phyloP scores from a whole-genome alignment of 2,329 filamentous ascomycete genomes.

The Chrysosporium queenslandicum region DNA sequence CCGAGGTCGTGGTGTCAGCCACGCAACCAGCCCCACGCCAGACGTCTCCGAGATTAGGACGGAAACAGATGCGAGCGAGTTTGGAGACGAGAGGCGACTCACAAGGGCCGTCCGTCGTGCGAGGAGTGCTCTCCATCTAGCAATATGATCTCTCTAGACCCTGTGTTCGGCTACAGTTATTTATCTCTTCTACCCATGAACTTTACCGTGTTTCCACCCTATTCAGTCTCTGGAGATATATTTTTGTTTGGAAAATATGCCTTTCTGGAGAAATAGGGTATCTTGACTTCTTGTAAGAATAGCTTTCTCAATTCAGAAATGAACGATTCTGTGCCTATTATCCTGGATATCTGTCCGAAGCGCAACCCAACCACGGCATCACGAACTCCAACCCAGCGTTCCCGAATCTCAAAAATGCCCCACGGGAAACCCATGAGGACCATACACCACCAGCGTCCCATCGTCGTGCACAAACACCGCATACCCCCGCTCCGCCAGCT shows the following conservation, averaged over 20 bases:
- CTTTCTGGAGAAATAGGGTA: too few relatives aligned
- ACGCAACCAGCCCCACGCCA: slow-evolving; percentile 27
- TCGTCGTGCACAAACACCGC: not conserved
- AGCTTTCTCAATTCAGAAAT: too few relatives aligned
- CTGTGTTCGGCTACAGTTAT: not conserved
- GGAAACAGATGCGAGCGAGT: slow-evolving; percentile 32
- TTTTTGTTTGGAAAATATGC: too few relatives aligned
- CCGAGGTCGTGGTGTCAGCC: slow-evolving; percentile 27
- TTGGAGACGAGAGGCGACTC: slow-evolving; percentile 27
- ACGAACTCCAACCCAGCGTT: too few relatives aligned
- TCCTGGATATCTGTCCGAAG: too few relatives aligned
- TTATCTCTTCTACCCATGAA: not conserved
- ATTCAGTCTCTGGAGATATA: not conserved
- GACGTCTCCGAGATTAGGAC: slow-evolving; percentile 31
- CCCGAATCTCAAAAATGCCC: too few relatives aligned
- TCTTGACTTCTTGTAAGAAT: too few relatives aligned
- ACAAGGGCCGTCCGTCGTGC: slow-evolving; percentile 29
- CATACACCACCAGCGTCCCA: too few relatives aligned
- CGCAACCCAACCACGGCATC: too few relatives aligned
- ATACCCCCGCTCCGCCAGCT: not conserved
- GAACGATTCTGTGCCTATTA: too few relatives aligned
- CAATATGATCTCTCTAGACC: not conserved
- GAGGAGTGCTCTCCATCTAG: slow-evolving; percentile 7
- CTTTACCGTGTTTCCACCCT: not conserved
- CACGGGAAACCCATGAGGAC: too few relatives aligned